phyloP scores from a whole-genome alignment of 805 yeast genomes.

The Candida orba region DNA sequence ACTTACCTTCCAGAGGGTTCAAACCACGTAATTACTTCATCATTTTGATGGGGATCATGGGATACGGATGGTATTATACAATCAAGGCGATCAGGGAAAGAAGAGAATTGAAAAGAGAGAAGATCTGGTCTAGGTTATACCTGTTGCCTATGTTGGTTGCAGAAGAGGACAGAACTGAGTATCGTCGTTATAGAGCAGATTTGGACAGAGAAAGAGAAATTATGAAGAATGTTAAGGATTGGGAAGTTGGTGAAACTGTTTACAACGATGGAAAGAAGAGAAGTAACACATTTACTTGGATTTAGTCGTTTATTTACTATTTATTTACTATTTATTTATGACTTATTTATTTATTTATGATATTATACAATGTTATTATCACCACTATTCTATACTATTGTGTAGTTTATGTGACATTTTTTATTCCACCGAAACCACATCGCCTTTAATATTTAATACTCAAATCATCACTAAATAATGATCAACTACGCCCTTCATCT shows the following conservation, averaged over 20 bases:
- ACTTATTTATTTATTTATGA: neutral
- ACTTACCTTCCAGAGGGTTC: slow-evolving; percentile 80
- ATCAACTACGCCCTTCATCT: neutral
- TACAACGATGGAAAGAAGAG: slow-evolving; percentile 36
- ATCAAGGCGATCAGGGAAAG: slow-evolving; percentile 67
- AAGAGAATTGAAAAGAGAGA: slow-evolving; percentile 68
- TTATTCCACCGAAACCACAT: neutral
- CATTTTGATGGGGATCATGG: slow-evolving; percentile 54
- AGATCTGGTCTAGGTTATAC: slow-evolving; percentile 68
- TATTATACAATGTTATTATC: too few species aligned
- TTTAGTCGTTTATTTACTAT: slow-evolving; percentile 5
- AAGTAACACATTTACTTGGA: slow-evolving; percentile 28
- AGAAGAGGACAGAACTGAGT: slow-evolving; percentile 72
- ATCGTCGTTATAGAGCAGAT: slow-evolving; percentile 62
- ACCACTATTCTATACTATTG: too few species aligned
- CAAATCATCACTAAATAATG: neutral
- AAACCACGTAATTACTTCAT: slow-evolving; percentile 67
- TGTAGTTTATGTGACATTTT: too few species aligned
- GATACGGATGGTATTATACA: slow-evolving; percentile 65
- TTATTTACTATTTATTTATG: neutral
- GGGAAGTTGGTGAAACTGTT: slow-evolving; percentile 46
- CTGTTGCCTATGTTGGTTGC: slow-evolving; percentile 70
- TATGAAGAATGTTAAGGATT: slow-evolving; percentile 55
- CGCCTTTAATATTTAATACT: too few species aligned
- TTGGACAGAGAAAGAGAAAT: slow-evolving; percentile 62